A percentile compares a stretch with the other conserved stretches of the same genome.
Conservation (phyloP, 1,284 basidiomycete genomes). For the Clitocybe nebularis region DNA sequence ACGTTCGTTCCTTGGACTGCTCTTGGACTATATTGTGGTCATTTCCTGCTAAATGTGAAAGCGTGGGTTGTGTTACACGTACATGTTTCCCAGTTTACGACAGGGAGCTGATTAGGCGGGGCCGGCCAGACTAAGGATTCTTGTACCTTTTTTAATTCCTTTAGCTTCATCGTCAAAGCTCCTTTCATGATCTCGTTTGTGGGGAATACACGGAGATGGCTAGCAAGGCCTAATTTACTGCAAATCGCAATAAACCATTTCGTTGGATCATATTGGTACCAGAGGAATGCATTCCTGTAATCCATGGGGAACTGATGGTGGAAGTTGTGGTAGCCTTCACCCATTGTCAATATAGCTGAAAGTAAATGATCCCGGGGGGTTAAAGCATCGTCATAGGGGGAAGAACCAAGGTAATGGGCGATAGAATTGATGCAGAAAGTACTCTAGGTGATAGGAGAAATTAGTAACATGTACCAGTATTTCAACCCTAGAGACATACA, state of each 20-base stretch:
- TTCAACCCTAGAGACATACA: constrained; percentile 42
- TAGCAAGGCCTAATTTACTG: constrained; percentile 65
- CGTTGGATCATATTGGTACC: constrained; percentile 58
- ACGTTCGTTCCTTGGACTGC: constrained; percentile 58
- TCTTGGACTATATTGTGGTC: constrained; percentile 48
- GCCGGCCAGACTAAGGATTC: constrained; percentile 71
- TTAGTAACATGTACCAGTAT: too few relatives aligned
- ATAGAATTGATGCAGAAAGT: constrained; percentile 92
- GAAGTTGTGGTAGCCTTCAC: constrained; percentile 94
- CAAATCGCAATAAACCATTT: constrained; percentile 78
- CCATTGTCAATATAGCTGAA: constrained; percentile 84
- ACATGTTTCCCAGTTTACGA: constrained; percentile 83
- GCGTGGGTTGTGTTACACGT: constrained; percentile 28
- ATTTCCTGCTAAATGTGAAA: constrained; percentile 1
- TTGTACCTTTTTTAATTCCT: constrained; percentile 62
- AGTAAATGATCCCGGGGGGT: constrained; percentile 82
- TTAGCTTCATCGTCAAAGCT: constrained; percentile 79
- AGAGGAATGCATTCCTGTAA: constrained; percentile 72
- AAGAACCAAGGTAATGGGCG: constrained; percentile 82
- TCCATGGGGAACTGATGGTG: constrained; percentile 88
- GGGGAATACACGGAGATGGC: constrained; percentile 78
- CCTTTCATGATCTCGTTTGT: constrained; percentile 86
- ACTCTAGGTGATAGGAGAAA: constrained; percentile 54
- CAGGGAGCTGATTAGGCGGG: constrained; percentile 60
- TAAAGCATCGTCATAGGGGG: constrained; percentile 83